Conservation (phyloP, 306 rosid genomes). For the Acmispon strigosus region DNA sequence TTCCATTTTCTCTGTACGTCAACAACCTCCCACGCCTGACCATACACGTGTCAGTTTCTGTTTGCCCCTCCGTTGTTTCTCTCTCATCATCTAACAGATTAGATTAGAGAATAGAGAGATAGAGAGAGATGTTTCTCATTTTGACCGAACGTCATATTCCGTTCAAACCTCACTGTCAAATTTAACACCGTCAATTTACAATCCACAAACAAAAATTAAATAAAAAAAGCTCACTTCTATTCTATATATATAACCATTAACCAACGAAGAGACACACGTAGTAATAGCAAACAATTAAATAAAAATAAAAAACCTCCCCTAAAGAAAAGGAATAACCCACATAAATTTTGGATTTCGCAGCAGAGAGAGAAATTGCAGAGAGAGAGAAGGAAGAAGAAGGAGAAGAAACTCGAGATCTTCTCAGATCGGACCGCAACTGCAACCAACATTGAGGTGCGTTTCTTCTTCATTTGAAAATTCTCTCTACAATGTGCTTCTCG, state of each 20-base stretch:
- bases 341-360: too few relatives aligned
- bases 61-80: too few relatives aligned
- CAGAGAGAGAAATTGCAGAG: constrained; percentile 6
- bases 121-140: too few relatives aligned
- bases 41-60: too few relatives aligned
- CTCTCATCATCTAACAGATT: too few relatives aligned
- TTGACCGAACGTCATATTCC: constrained; percentile 12
- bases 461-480: neutral
- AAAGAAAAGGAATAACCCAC: constrained; percentile 30
- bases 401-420: constrained; percentile 45
- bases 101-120: too few relatives aligned
- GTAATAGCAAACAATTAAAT: neutral
- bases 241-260: constrained; percentile 37
- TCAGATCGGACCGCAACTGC: constrained; percentile 50
- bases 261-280: constrained; percentile 5
- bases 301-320: constrained; percentile 1
- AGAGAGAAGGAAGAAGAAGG: neutral
- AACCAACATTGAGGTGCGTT: constrained; percentile 29
- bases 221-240: neutral
- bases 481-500: constrained; percentile 35
- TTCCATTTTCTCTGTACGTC: neutral
- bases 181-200: constrained; percentile 23
- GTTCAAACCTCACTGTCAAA: constrained; percentile 14
- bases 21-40: too few relatives aligned
- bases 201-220: neutral